These are phyloP conservation scores for Starmerella geochares DNA, from an alignment of 805 yeast species.

Conservation along the genomic window DNA sequence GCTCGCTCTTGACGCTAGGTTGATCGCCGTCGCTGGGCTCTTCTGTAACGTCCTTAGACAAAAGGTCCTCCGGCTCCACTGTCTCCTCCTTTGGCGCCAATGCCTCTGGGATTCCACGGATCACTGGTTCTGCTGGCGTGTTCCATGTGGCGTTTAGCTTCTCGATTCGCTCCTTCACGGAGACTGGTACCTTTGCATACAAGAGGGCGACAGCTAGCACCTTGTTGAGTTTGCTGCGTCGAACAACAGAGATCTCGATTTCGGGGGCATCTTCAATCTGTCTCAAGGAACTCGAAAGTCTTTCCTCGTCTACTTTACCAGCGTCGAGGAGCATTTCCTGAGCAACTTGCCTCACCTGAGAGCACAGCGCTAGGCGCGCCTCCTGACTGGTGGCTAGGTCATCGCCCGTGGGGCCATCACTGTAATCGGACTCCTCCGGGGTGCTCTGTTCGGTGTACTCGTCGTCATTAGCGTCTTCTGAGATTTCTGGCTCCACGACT, in stretches of 20 bases:
- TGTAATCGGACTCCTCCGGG: conserved; percentile 9
- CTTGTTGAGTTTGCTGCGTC: conserved; percentile 21
- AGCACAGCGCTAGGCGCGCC: conserved; percentile 18
- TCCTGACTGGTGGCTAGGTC: conserved; percentile 16
- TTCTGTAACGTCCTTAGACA: conserved; percentile 10
- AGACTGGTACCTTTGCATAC: background rate
- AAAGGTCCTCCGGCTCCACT: conserved; percentile 17
- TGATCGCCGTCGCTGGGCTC: conserved; percentile 5
- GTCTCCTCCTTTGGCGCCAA: conserved; percentile 20
- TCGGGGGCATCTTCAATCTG: conserved; percentile 18
- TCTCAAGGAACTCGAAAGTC: conserved; percentile 7
- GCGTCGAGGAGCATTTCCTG: conserved; percentile 9
- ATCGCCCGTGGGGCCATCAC: conserved; percentile 8
- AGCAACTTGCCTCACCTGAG: conserved; percentile 9
- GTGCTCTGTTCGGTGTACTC: conserved; percentile 19
- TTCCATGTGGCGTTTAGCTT: conserved; percentile 17
- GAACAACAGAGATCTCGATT: conserved; percentile 23
- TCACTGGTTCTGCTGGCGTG: conserved; percentile 23
- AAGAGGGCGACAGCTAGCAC: conserved; percentile 15
- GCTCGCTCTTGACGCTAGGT: background rate
- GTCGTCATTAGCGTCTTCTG: conserved; percentile 15
- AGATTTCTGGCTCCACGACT: background rate
- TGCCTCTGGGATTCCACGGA: conserved; percentile 26
- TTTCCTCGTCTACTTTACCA: background rate
- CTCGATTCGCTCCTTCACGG: conserved; percentile 7